phyloP scores from a whole-genome alignment of 805 yeast species.

The Cyberlindnera japonica region DNA sequence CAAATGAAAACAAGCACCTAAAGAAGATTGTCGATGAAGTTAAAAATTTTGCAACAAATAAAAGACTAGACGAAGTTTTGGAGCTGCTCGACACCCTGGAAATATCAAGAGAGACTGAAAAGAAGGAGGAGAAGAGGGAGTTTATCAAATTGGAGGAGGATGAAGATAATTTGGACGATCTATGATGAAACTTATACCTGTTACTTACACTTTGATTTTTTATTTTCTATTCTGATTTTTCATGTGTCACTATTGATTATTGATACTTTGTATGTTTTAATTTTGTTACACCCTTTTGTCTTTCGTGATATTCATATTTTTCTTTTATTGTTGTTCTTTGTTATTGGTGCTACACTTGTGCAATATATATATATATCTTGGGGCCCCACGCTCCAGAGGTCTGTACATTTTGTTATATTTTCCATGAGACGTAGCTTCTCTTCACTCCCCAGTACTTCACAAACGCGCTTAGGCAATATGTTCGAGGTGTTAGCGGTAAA shows the following conservation, averaged over 20 bases:
- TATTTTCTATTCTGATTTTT: too few species aligned
- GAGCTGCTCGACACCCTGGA: slow-evolving; percentile 1
- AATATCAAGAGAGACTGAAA: not conserved
- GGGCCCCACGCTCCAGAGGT: too few species aligned
- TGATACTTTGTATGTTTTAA: too few species aligned
- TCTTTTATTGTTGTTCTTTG: too few species aligned
- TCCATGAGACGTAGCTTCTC: too few species aligned
- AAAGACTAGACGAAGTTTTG: slow-evolving; percentile 3
- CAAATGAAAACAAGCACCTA: slow-evolving; percentile 29
- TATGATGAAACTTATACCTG: not conserved
- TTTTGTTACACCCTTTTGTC: too few species aligned
- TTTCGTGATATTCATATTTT: too few species aligned
- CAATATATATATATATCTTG: too few species aligned
- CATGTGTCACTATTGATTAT: too few species aligned
- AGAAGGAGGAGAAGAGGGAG: not conserved
- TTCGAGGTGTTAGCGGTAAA: slow-evolving; percentile 9
- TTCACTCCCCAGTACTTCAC: not conserved
- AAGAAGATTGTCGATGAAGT: slow-evolving; percentile 5
- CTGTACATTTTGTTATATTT: too few species aligned
- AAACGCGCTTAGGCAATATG: slow-evolving; percentile 1
- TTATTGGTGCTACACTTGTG: too few species aligned
- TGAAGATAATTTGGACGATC: not conserved
- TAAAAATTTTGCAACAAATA: slow-evolving; percentile 2
- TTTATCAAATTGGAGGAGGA: not conserved
- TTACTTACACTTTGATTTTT: too few species aligned